Percentiles rank a stretch among this genome's conserved stretches.
phyloP scores from a whole-genome alignment of 495 filamentous ascomycete species.

The Hyphodiscus hymeniophilus region DNA sequence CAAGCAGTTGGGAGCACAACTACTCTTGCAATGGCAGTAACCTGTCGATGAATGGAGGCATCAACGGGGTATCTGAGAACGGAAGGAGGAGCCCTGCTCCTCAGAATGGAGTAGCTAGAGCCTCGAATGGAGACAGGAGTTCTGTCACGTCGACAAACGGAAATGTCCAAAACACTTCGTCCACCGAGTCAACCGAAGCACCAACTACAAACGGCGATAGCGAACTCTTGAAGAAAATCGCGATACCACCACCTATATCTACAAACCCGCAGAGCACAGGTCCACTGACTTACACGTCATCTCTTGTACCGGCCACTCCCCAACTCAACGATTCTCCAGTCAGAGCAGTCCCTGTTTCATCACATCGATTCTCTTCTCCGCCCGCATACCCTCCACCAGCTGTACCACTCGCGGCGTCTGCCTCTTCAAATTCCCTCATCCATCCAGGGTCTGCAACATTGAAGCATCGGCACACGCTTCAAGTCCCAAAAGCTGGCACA shows the following conservation, averaged over 20 bases:
- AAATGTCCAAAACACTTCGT: conserved; percentile 5
- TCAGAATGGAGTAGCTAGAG: conserved; percentile 26
- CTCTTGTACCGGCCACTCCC: conserved; percentile 30
- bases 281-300: conserved; percentile 21
- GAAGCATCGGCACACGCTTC: conserved; percentile 82
- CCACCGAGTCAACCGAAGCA: conserved; percentile 18
- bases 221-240: conserved; percentile 30
- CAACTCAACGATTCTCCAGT: conserved; percentile 34
- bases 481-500: conserved; percentile 59
- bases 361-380: conserved; percentile 71
- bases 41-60: conserved; percentile 39
- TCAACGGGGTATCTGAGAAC: conserved; percentile 31
- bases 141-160: conserved; percentile 16
- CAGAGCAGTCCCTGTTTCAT: conserved; percentile 30
- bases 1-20: conserved; percentile 36
- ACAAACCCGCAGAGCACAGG: conserved; percentile 21
- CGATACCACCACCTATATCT: conserved; percentile 23
- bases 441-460: conserved; percentile 39
- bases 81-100: conserved; percentile 25
- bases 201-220: conserved; percentile 35
- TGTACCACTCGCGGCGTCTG: conserved; percentile 35
- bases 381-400: conserved; percentile 48
- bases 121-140: conserved; percentile 15
- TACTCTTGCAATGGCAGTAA: conserved; percentile 46
- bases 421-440: conserved; percentile 32